Percentiles rank a stretch among this genome's conserved stretches.
Evolutionary conservation across 495 filamentous ascomycete genomes (phyloP).

Genomic region (Tuber brumale): DNA sequence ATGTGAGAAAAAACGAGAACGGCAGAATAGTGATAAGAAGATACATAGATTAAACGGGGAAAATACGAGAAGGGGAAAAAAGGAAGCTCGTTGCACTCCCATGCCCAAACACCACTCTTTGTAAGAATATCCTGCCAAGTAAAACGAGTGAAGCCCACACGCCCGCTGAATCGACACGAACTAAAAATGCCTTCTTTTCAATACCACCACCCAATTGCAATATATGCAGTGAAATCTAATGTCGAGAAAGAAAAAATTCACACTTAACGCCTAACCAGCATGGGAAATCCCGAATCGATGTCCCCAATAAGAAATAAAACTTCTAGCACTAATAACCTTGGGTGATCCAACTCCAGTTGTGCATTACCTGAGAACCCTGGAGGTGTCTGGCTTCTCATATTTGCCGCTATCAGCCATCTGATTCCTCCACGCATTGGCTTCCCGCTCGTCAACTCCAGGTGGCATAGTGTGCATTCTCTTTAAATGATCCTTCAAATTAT

Average conservation of each 20-base stretch:
- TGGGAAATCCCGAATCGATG: neutral
- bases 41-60: neutral
- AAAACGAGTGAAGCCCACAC: neutral
- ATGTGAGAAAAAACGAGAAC: neutral
- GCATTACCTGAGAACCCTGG: neutral
- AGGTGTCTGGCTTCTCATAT: slow-evolving; percentile 29
- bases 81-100: neutral
- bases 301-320: neutral
- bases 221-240: slow-evolving; percentile 5
- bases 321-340: neutral
- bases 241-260: neutral
- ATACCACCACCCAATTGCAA: neutral
- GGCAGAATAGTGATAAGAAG: neutral
- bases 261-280: neutral
- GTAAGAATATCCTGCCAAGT: neutral
- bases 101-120: neutral
- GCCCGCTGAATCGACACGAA: neutral
- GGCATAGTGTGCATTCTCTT: slow-evolving; percentile 42
- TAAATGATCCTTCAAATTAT: slow-evolving; percentile 41
- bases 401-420: slow-evolving; percentile 38
- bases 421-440: slow-evolving; percentile 39
- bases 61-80: neutral
- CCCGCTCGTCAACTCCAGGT: slow-evolving; percentile 33
- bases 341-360: neutral
- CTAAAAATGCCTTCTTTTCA: neutral